Evolutionary conservation across 2,329 filamentous ascomycete species (phyloP).

Genomic region (Alternaria dauci): DNA sequence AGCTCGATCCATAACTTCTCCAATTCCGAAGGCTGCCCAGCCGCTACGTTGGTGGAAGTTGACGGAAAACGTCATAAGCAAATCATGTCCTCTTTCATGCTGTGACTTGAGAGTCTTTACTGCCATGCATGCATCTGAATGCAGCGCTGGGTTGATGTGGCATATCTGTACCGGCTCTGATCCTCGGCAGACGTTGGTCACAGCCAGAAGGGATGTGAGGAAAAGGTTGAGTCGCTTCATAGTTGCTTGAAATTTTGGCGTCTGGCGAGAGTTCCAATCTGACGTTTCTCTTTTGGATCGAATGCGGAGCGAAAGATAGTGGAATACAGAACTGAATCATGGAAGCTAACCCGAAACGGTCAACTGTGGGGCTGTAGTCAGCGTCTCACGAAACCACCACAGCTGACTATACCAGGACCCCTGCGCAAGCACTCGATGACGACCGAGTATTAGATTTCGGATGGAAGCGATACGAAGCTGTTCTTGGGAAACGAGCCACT

Average conservation of each 20-base stretch:
- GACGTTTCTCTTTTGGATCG: not conserved
- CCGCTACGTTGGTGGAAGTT: not conserved
- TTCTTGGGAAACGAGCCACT: not conserved
- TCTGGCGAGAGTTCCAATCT: not conserved
- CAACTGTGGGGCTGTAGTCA: not conserved
- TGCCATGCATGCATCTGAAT: conserved; percentile 1
- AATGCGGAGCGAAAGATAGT: not conserved
- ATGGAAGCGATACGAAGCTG: not conserved
- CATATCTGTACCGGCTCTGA: conserved; percentile 11
- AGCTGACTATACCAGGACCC: not conserved
- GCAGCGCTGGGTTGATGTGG: not conserved
- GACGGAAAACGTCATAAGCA: not conserved
- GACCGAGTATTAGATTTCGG: not conserved
- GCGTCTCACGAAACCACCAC: not conserved
- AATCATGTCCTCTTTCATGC: not conserved
- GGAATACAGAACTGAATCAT: not conserved
- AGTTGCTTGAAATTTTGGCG: not conserved
- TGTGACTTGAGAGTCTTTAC: not conserved
- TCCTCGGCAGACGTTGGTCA: conserved; percentile 5
- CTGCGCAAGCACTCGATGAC: not conserved
- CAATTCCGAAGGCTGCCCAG: not conserved
- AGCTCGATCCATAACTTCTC: not conserved
- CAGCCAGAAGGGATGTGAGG: not conserved
- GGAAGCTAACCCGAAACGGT: not conserved
- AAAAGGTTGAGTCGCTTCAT: not conserved